Conservation (phyloP, 352 stramenopile species). For the Globisporangium alternatum region DNA sequence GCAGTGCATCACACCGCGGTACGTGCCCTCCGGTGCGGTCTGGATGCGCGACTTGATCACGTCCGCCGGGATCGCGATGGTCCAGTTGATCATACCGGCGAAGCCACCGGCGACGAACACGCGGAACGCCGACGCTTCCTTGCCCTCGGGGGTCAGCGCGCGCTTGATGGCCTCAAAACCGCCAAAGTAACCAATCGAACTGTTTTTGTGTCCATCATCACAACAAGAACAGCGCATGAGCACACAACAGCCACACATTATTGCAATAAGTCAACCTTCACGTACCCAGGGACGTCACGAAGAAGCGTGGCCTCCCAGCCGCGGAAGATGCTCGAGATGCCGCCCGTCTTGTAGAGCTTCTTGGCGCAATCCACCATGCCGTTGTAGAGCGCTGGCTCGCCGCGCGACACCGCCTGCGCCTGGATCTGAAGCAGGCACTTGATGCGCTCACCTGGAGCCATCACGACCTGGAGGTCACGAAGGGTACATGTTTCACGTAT, state of each 20-base stretch:
- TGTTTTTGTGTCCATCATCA: conserved; percentile 21
- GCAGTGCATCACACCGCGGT: conserved; percentile 91
- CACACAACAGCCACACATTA: neutral
- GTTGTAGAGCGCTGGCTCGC: conserved; percentile 86
- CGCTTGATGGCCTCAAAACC: conserved; percentile 93
- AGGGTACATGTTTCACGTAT: conserved; percentile 1
- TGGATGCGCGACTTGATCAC: conserved; percentile 97
- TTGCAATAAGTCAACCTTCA: conserved; percentile 10
- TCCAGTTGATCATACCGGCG: conserved; percentile 94
- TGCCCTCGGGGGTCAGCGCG: conserved; percentile 71
- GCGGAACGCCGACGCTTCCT: conserved; percentile 77
- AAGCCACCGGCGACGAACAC: conserved; percentile 94
- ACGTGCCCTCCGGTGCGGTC: conserved; percentile 94
- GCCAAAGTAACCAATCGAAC: conserved; percentile 94
- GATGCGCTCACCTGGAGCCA: conserved; percentile 95
- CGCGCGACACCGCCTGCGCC: conserved; percentile 72
- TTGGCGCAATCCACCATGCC: conserved; percentile 95
- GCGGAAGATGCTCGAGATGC: conserved; percentile 92
- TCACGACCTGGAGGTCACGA: conserved; percentile 55
- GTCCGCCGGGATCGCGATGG: conserved; percentile 93
- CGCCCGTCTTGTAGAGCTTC: conserved; percentile 91
- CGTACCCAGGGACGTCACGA: conserved; percentile 91
- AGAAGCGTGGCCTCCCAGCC: conserved; percentile 94
- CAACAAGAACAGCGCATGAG: neutral
- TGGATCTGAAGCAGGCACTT: conserved; percentile 96